Evolutionary conservation across 257 asterid genomes (phyloP).

Genomic region (Solanum chmielewskii): DNA sequence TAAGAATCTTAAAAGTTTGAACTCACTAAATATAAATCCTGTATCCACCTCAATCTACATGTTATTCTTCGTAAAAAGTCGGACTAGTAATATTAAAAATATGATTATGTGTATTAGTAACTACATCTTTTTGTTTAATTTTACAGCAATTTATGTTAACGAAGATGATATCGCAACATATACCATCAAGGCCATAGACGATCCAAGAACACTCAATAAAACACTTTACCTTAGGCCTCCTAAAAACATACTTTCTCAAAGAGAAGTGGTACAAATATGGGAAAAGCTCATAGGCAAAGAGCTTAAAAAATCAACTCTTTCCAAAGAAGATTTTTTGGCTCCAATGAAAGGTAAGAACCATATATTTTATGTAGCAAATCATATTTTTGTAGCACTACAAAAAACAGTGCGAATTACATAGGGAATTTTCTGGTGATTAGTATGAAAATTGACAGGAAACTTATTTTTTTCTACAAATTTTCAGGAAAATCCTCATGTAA

Average conservation of each 20-base stretch:
- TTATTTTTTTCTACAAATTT: too few relatives aligned
- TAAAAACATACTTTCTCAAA: constrained; percentile 18
- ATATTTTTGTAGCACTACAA: background rate
- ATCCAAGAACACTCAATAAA: constrained; percentile 25
- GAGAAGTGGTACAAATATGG: constrained; percentile 20
- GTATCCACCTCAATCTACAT: background rate
- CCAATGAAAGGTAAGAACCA: constrained; percentile 5
- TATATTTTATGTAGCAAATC: background rate
- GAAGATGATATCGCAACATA: constrained; percentile 27
- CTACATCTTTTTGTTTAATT: background rate
- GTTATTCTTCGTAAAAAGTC: too few relatives aligned
- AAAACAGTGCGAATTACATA: too few relatives aligned
- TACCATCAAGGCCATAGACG: constrained; percentile 22
- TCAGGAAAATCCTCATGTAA: too few relatives aligned
- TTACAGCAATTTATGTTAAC: constrained; percentile 15
- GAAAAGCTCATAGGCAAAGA: constrained; percentile 18
- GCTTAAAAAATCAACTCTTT: constrained; percentile 8
- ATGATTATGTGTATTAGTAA: background rate
- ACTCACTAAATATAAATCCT: background rate
- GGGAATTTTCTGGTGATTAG: too few relatives aligned
- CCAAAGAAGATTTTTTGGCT: constrained; percentile 11
- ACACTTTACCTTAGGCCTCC: constrained; percentile 26
- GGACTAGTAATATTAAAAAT: background rate
- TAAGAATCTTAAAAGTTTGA: background rate
- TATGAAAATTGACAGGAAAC: too few relatives aligned